phyloP scores from a whole-genome alignment of 1,284 basidiomycete species.

The Trichosporon sp. region DNA sequence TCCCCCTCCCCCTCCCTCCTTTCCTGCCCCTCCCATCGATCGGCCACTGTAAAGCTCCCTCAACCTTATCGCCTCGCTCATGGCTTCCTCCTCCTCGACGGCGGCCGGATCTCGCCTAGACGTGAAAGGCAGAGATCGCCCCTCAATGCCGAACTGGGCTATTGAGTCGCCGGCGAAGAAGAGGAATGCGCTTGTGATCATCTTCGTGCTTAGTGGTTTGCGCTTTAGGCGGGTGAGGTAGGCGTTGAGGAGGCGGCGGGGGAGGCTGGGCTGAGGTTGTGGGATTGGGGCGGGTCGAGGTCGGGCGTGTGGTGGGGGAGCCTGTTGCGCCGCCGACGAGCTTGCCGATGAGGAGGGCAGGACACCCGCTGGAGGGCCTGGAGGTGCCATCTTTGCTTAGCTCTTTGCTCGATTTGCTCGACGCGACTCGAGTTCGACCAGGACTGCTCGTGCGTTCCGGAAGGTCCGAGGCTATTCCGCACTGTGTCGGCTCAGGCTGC shows the following conservation, averaged over 20 bases:
- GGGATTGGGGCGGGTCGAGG: neutral
- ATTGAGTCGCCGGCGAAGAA: slow-evolving; percentile 17
- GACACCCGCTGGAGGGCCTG: too few relatives aligned
- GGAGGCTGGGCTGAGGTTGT: neutral
- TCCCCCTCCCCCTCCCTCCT: too few relatives aligned
- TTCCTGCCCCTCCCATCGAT: too few relatives aligned
- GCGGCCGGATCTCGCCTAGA: neutral
- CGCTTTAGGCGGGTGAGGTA: slow-evolving; percentile 8
- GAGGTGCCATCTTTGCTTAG: too few relatives aligned
- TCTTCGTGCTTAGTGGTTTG: slow-evolving; percentile 19
- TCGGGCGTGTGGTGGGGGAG: neutral
- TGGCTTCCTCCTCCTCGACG: neutral
- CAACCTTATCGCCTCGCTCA: too few relatives aligned
- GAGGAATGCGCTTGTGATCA: slow-evolving; percentile 12
- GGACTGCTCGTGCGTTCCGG: too few relatives aligned
- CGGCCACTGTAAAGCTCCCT: too few relatives aligned
- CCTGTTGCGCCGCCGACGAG: too few relatives aligned
- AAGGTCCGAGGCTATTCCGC: neutral
- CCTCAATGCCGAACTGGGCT: slow-evolving; percentile 22
- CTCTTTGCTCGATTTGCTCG: too few relatives aligned
- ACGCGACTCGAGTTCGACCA: too few relatives aligned
- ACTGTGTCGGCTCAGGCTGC: neutral
- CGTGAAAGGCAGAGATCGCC: slow-evolving; percentile 3
- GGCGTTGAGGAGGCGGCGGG: neutral
- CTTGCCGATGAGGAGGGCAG: too few relatives aligned